phyloP scores from a whole-genome alignment of 176 grass and related monocot species.

The Lolium multiflorum region DNA sequence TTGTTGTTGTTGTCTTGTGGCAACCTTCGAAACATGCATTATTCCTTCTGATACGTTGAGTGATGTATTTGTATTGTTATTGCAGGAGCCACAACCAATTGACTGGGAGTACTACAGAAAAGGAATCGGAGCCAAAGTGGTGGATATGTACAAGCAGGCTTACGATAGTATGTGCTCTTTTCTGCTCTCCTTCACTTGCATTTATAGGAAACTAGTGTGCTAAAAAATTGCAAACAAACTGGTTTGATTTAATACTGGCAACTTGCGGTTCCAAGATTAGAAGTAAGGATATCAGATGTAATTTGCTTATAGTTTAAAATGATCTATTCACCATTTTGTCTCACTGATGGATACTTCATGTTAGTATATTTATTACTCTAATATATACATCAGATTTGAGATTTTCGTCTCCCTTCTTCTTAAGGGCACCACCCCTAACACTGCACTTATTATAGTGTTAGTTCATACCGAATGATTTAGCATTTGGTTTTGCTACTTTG shows the following conservation, averaged over 20 bases:
- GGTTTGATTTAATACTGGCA: not conserved
- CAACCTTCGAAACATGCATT: not conserved
- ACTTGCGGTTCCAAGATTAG: constrained; percentile 8
- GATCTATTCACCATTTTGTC: not conserved
- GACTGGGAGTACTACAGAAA: constrained; percentile 86
- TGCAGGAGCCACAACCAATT: constrained; percentile 79
- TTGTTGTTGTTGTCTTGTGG: not conserved
- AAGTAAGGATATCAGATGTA: not conserved
- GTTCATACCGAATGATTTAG: constrained; percentile 10
- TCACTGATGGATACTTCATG: not conserved
- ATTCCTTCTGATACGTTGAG: constrained; percentile 11
- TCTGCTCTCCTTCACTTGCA: not conserved
- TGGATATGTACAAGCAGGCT: constrained; percentile 79
- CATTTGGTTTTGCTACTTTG: constrained; percentile 6
- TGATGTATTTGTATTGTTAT: constrained; percentile 34
- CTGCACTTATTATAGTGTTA: not conserved
- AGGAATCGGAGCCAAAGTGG: constrained; percentile 68
- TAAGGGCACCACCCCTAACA: not conserved
- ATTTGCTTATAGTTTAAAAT: not conserved
- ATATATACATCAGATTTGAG: constrained; percentile 3
- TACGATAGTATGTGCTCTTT: constrained; percentile 69
- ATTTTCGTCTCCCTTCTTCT: not conserved
- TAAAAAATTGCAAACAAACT: constrained; percentile 11
- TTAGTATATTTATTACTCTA: not conserved
- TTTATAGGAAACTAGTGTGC: constrained; percentile 12